phyloP scores from a whole-genome alignment of 768 basidiomycete genomes.

The Hemileccinum impolitum region DNA sequence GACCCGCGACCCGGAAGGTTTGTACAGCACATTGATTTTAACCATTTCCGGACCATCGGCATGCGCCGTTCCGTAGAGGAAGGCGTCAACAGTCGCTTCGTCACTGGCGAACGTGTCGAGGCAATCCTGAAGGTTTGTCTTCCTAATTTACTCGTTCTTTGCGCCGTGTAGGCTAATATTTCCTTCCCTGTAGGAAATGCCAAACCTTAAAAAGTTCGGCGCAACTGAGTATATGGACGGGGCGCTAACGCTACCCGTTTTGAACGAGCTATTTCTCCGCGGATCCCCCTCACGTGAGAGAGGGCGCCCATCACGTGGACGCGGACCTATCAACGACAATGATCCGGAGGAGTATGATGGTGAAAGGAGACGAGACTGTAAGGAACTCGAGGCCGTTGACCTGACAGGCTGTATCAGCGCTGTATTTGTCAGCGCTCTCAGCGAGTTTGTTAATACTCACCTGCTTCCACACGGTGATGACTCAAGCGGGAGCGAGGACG shows the following conservation, averaged over 20 bases:
- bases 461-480: slow-evolving; percentile 44
- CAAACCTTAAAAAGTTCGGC: slow-evolving; percentile 84
- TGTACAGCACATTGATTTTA: slow-evolving; percentile 88
- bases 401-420: slow-evolving; percentile 93
- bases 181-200: slow-evolving; percentile 63
- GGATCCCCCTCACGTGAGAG: slow-evolving; percentile 69
- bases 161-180: slow-evolving; percentile 3
- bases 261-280: slow-evolving; percentile 88
- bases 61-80: slow-evolving; percentile 92
- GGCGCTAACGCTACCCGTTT: slow-evolving; percentile 76
- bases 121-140: slow-evolving; percentile 67
- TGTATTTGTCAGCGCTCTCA: slow-evolving; percentile 83
- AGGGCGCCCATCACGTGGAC: slow-evolving; percentile 65
- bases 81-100: slow-evolving; percentile 85
- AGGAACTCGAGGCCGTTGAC: slow-evolving; percentile 84
- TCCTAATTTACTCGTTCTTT: slow-evolving; percentile 2
- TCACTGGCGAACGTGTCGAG: slow-evolving; percentile 83
- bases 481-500: slow-evolving; percentile 43
- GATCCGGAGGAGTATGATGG: slow-evolving; percentile 76
- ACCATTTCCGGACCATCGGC: slow-evolving; percentile 95
- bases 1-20: slow-evolving; percentile 77
- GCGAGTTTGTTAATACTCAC: slow-evolving; percentile 75
- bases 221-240: slow-evolving; percentile 99
- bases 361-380: slow-evolving; percentile 69
- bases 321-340: slow-evolving; percentile 48